Evolutionary conservation across 768 basidiomycete species (phyloP).

Genomic region (Thelephora ganbajun): DNA sequence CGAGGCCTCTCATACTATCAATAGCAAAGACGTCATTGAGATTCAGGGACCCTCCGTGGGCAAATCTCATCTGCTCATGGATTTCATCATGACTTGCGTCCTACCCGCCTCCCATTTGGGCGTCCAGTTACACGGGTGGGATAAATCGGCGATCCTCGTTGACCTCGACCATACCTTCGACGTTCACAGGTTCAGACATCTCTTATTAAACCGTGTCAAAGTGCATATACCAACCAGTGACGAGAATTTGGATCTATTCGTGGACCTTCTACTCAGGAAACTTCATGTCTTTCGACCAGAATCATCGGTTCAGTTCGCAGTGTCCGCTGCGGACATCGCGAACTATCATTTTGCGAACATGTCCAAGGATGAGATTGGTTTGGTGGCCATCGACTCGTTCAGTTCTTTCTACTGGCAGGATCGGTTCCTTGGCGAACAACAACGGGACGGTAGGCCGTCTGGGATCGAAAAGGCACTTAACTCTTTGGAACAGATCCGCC

Average conservation of each 20-base stretch:
- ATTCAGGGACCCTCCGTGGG: slow-evolving; percentile 68
- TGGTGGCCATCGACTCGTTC: slow-evolving; percentile 65
- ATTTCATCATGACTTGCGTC: slow-evolving; percentile 45
- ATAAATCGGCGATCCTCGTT: slow-evolving; percentile 49
- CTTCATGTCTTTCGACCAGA: slow-evolving; percentile 59
- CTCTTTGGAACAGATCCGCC: slow-evolving; percentile 34
- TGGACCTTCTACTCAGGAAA: slow-evolving; percentile 29
- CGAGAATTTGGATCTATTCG: slow-evolving; percentile 15
- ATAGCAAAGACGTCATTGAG: slow-evolving; percentile 54
- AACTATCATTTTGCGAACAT: slow-evolving; percentile 31
- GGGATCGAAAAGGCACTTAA: slow-evolving; percentile 25
- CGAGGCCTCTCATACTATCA: slow-evolving; percentile 18
- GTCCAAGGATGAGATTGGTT: slow-evolving; percentile 36
- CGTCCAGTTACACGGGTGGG: slow-evolving; percentile 38
- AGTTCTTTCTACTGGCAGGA: slow-evolving; percentile 72
- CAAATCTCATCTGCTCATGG: slow-evolving; percentile 68
- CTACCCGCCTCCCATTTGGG: slow-evolving; percentile 26
- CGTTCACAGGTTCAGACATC: slow-evolving; percentile 32
- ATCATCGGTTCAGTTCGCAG: slow-evolving; percentile 56
- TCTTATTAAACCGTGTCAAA: slow-evolving; percentile 36
- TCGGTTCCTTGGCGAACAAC: slow-evolving; percentile 46
- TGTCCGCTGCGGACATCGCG: slow-evolving; percentile 45
- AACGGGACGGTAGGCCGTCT: slow-evolving; percentile 14
- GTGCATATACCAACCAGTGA: neutral
- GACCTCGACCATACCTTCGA: slow-evolving; percentile 63